Evolutionary conservation across 805 yeast species (phyloP).

Genomic region (Suhomyces xylopsoci): DNA sequence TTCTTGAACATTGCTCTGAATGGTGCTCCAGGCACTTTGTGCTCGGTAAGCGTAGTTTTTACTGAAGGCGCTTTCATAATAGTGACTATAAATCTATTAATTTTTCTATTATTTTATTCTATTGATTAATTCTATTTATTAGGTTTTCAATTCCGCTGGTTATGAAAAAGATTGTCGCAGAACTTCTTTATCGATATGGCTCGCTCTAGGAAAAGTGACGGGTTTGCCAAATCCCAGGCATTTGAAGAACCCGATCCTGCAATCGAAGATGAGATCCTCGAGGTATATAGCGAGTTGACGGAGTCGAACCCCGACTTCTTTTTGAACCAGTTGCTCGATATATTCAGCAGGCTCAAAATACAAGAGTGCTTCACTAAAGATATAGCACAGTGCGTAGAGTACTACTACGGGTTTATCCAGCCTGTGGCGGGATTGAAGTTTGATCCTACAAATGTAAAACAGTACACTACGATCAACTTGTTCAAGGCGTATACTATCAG

Average conservation of each 20-base stretch:
- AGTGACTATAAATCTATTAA: too few relatives aligned
- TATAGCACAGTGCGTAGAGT: slow-evolving; percentile 27
- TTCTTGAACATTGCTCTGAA: slow-evolving; percentile 8
- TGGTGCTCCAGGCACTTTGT: not conserved
- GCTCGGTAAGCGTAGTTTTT: slow-evolving; percentile 4
- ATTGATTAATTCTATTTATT: too few relatives aligned
- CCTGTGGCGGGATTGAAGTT: slow-evolving; percentile 8
- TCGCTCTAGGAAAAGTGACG: not conserved
- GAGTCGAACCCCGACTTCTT: slow-evolving; percentile 25
- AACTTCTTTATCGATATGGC: not conserved
- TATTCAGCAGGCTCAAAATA: slow-evolving; percentile 23
- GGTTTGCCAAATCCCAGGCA: not conserved
- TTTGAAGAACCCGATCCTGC: slow-evolving; percentile 17
- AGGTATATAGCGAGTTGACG: slow-evolving; percentile 24
- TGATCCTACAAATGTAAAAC: slow-evolving; percentile 17
- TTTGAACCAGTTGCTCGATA: slow-evolving; percentile 22
- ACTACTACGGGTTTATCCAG: slow-evolving; percentile 27
- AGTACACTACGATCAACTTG: slow-evolving; percentile 24
- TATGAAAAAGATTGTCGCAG: not conserved
- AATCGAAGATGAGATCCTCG: slow-evolving; percentile 36
- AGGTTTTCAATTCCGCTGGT: too few relatives aligned
- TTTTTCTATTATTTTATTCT: too few relatives aligned
- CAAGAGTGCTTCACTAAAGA: slow-evolving; percentile 34
- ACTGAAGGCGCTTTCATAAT: not conserved
- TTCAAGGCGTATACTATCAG: slow-evolving; percentile 30